These are phyloP conservation scores for Salix dunnii DNA, from an alignment of 345 rosid genomes.

Conservation along the genomic window DNA sequence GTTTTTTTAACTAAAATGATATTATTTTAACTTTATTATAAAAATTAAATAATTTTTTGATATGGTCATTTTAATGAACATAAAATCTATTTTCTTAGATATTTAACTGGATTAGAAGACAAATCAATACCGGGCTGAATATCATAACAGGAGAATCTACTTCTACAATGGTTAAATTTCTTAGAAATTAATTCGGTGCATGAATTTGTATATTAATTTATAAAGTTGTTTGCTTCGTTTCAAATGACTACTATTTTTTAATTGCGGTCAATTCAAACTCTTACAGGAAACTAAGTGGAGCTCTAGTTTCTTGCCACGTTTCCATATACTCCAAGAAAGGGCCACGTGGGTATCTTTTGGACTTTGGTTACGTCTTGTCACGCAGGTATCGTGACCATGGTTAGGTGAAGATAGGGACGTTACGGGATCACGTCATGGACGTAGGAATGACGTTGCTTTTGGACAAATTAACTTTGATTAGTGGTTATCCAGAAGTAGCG, in stretches of 20 bases:
- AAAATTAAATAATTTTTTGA: no score
- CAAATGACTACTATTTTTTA: neutral
- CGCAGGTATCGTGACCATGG: slow-evolving; percentile 34
- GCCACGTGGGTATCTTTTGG: slow-evolving; percentile 14
- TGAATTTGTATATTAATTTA: neutral
- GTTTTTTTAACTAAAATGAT: no score
- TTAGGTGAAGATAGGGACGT: slow-evolving; percentile 29
- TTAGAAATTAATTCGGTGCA: no score
- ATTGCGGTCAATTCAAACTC: neutral
- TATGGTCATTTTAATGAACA: no score
- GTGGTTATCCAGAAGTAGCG: neutral
- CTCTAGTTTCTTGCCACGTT: slow-evolving; percentile 14
- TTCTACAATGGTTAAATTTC: no score
- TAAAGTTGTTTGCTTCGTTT: neutral
- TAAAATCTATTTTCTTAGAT: no score
- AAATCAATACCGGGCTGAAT: no score
- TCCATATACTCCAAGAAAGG: neutral
- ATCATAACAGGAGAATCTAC: no score
- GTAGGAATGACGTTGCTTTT: neutral
- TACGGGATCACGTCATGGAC: slow-evolving; percentile 12
- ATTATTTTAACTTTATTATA: no score
- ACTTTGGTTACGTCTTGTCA: slow-evolving; percentile 29
- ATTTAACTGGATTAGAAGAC: no score
- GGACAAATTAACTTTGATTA: neutral
- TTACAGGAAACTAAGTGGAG: neutral